Evolutionary conservation across 2,329 filamentous ascomycete species (phyloP).

Genomic region (Ceratocystis cacaofunesta): DNA sequence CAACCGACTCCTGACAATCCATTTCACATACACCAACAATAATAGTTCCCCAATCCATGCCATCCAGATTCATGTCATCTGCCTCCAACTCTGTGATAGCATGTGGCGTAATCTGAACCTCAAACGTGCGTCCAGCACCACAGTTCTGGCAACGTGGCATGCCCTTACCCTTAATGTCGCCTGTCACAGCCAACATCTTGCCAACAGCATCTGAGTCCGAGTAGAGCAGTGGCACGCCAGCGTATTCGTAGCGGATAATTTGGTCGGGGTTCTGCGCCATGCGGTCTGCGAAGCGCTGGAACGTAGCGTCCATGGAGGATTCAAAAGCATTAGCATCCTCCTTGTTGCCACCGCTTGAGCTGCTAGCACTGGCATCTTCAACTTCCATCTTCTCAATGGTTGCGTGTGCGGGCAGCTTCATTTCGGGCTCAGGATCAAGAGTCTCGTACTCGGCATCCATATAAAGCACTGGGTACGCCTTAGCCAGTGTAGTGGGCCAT

Average conservation of each 20-base stretch:
- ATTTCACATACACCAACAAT: slow-evolving; percentile 69
- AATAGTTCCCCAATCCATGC: slow-evolving; percentile 97
- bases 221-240: slow-evolving; percentile 62
- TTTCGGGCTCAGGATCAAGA: slow-evolving; percentile 44
- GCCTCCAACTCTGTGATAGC: slow-evolving; percentile 79
- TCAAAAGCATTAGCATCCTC: slow-evolving; percentile 58
- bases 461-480: slow-evolving; percentile 61
- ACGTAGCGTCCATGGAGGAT: slow-evolving; percentile 57
- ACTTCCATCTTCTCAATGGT: slow-evolving; percentile 31
- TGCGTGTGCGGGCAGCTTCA: slow-evolving; percentile 36
- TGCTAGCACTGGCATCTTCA: slow-evolving; percentile 23
- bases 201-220: slow-evolving; percentile 62
- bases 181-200: slow-evolving; percentile 35
- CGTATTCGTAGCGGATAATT: slow-evolving; percentile 66
- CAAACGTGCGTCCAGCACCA: slow-evolving; percentile 62
- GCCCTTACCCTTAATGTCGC: slow-evolving; percentile 21
- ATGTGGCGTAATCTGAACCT: slow-evolving; percentile 83
- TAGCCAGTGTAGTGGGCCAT: slow-evolving; percentile 43
- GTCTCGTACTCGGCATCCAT: slow-evolving; percentile 89
- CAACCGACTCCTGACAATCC: slow-evolving; percentile 54
- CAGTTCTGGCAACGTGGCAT: slow-evolving; percentile 69
- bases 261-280: slow-evolving; percentile 71
- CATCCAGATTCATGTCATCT: slow-evolving; percentile 56
- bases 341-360: slow-evolving; percentile 25
- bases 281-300: slow-evolving; percentile 67